These are phyloP conservation scores for Gillenia trifoliata DNA, from an alignment of 306 rosid genomes.

Conservation along the genomic window DNA sequence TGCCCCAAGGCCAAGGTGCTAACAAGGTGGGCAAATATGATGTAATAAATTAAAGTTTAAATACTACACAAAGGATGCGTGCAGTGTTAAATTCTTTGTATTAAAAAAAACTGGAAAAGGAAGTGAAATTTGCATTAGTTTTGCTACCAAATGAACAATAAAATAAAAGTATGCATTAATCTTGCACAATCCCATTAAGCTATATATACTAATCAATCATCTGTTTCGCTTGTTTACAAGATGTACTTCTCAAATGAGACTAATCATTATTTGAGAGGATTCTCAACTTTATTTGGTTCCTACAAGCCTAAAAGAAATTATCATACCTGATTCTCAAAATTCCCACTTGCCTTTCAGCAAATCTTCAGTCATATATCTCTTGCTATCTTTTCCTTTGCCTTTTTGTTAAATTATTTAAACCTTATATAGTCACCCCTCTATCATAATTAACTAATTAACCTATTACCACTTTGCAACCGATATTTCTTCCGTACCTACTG, in stretches of 20 bases:
- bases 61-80: neutral
- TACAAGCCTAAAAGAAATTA: conserved; percentile 26
- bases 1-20: neutral
- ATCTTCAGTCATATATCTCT: conserved; percentile 35
- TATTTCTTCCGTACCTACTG: too few species aligned
- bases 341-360: conserved; percentile 23
- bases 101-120: neutral
- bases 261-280: conserved; percentile 20
- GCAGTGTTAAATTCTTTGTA: neutral
- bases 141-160: neutral
- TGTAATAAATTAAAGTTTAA: neutral
- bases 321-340: conserved; percentile 17
- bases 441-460: neutral
- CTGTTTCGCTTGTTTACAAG: neutral
- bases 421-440: neutral
- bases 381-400: neutral
- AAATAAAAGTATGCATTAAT: neutral
- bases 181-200: neutral
- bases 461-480: neutral
- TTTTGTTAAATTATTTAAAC: neutral
- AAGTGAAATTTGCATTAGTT: neutral
- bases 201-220: neutral
- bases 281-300: conserved; percentile 31
- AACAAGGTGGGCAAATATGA: neutral
- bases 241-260: conserved; percentile 17